Conservation (phyloP, 192 early-diverging fungal species). For the Dissophora ornata region DNA sequence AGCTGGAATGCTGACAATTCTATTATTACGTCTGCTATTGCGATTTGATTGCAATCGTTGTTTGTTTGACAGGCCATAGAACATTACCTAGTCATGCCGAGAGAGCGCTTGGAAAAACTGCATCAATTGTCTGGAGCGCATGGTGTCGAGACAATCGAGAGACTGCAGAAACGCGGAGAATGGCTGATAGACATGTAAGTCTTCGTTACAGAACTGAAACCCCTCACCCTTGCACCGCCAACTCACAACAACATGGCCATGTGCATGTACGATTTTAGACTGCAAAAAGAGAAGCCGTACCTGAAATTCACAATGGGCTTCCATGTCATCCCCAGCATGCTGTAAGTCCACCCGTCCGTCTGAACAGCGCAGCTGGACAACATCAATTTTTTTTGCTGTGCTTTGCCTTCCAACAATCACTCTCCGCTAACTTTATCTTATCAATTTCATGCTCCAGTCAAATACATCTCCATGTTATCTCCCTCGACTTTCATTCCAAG, state of each 20-base stretch:
- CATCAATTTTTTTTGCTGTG: too few species aligned
- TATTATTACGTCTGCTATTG: too few species aligned
- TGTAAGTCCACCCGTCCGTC: neutral
- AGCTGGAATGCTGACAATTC: too few species aligned
- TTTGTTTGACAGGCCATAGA: neutral
- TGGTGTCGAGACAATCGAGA: neutral
- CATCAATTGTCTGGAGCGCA: neutral
- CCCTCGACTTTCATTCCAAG: conserved; percentile 64
- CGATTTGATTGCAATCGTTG: too few species aligned
- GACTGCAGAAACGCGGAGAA: neutral
- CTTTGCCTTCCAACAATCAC: too few species aligned
- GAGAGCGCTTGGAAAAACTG: neutral
- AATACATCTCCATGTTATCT: conserved; percentile 73
- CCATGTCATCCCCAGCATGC: conserved; percentile 3
- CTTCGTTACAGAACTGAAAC: too few species aligned
- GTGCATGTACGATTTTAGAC: conserved; percentile 9
- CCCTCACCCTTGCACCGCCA: too few species aligned
- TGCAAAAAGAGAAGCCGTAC: conserved; percentile 25
- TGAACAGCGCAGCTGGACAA: too few species aligned
- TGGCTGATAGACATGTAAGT: conserved; percentile 15
- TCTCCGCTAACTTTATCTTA: neutral
- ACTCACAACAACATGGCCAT: too few species aligned
- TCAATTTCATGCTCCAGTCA: conserved; percentile 31
- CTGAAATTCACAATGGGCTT: conserved; percentile 30
- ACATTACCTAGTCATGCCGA: conserved; percentile 7